Conservation (phyloP, 768 basidiomycete genomes). For the Naganishia randhawae region DNA sequence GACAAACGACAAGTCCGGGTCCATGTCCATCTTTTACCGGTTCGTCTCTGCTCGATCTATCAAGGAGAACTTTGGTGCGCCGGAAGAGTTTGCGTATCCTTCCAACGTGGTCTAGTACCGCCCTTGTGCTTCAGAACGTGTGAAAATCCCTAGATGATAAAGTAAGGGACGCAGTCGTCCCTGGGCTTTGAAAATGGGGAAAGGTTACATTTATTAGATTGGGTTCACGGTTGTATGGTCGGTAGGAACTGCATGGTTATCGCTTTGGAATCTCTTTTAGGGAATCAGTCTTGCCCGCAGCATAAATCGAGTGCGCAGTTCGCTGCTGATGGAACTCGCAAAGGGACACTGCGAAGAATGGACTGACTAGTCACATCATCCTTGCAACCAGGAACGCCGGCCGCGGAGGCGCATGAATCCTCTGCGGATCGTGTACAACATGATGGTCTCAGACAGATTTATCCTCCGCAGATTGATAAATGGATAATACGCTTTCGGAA, state of each 20-base stretch:
- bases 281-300: too few relatives aligned
- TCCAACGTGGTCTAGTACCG: slow-evolving; percentile 69
- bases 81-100: slow-evolving; percentile 78
- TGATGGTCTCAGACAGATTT: too few relatives aligned
- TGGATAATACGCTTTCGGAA: too few relatives aligned
- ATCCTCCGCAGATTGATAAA: too few relatives aligned
- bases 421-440: too few relatives aligned
- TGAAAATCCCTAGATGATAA: neutral
- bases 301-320: too few relatives aligned
- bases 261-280: too few relatives aligned
- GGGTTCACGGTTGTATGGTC: slow-evolving; percentile 5
- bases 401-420: too few relatives aligned
- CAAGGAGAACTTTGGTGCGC: slow-evolving; percentile 90
- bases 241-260: slow-evolving; percentile 8
- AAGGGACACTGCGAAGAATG: too few relatives aligned
- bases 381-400: too few relatives aligned
- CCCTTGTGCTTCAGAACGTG: neutral
- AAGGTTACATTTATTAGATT: neutral
- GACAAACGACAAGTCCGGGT: slow-evolving; percentile 97
- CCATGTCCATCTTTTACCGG: slow-evolving; percentile 69
- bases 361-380: too few relatives aligned
- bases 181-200: neutral
- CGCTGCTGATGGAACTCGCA: too few relatives aligned
- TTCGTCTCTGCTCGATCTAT: slow-evolving; percentile 74
- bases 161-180: neutral